Base-by-base conservation (phyloP, 495 filamentous ascomycete genomes). In the Hypomontagnella submonticulosa region DNA sequence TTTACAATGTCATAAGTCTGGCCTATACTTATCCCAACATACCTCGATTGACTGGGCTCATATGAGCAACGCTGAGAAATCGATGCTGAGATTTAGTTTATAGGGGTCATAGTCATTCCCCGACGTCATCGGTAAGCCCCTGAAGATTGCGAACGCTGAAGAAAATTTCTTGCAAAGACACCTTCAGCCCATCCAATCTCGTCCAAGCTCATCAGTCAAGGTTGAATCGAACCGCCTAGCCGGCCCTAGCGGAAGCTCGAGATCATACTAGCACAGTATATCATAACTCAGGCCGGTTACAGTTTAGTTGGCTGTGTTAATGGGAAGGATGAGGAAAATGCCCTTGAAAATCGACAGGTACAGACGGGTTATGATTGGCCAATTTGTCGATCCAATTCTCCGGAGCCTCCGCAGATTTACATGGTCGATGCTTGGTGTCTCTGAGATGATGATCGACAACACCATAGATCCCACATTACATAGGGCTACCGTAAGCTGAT, bases 391-490 rank as follows among this genome's bases (percentile, higher is more conserved):
- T 44, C 66, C 50, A 63, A 63, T 52, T 47, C 60, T 51, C 48
- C 65, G 65, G 65, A 27, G 57, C 59, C 59, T 68, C 59, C 60
- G 38, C 60, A 60, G 42, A 63, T 69, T 56, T 57, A 56, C 60
- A 59, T 47, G 49, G 54, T 56, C 60, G 49, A 52, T 63, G 52
- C 32, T 56, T 38, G 5, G 34, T n/a, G 15, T 33, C 53, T 47
- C 49, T 63, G 55, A 60, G 63, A 68, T 68, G 48, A 58, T 32
- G 65, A 63, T 68, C 59, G 53, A 55, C 59, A 23, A 62, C 33
- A 18, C 36, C 34, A 53, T 61, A 33, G 42, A 49, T 50, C 43
- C 18, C 49, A 33, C 47, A 30, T 4, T 38, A 37, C 37, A 38
- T 44, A 49, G 20, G 34, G 41, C 56, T 44, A n/a, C n/a, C n/a